Evolutionary conservation across 805 yeast species (phyloP).

Genomic region (Metschnikowia koreensis): DNA sequence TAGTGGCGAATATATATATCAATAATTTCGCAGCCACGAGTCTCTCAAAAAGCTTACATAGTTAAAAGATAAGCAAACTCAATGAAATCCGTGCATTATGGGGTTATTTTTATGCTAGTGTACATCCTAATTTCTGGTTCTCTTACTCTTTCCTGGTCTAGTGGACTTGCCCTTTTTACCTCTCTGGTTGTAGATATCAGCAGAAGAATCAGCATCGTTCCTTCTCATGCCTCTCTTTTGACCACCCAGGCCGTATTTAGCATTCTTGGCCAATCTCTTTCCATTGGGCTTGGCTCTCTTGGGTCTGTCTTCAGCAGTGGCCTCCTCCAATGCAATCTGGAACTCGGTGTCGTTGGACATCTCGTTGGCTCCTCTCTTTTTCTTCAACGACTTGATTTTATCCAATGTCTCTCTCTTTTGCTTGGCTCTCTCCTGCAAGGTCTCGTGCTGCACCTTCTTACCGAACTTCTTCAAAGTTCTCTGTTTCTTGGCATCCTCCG

Average conservation of each 20-base stretch:
- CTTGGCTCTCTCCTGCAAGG: slow-evolving; percentile 88
- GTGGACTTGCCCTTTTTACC: slow-evolving; percentile 22
- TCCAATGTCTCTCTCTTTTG: slow-evolving; percentile 89
- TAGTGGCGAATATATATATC: too few relatives aligned
- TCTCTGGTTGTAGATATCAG: slow-evolving; percentile 45
- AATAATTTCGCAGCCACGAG: too few relatives aligned
- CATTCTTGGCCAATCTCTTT: slow-evolving; percentile 67
- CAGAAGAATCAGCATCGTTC: slow-evolving; percentile 70
- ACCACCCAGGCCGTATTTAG: slow-evolving; percentile 78
- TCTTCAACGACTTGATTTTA: slow-evolving; percentile 84
- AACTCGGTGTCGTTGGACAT: slow-evolving; percentile 68
- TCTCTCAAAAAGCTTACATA: too few relatives aligned
- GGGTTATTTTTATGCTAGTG: background rate
- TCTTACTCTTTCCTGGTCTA: slow-evolving; percentile 45
- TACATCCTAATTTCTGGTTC: slow-evolving; percentile 18
- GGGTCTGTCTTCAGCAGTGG: slow-evolving; percentile 56
- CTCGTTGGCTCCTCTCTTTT: slow-evolving; percentile 79
- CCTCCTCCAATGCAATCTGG: slow-evolving; percentile 90
- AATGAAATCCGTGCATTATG: background rate
- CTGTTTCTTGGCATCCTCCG: slow-evolving; percentile 91
- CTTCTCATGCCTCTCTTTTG: slow-evolving; percentile 68
- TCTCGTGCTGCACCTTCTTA: slow-evolving; percentile 92
- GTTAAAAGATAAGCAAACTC: background rate
- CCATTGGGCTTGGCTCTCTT: slow-evolving; percentile 59
- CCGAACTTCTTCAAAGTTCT: slow-evolving; percentile 95